Evolutionary conservation across 768 basidiomycete species (phyloP), one percentile per base, ranked within the genome.

Genomic region (Termitomyces sp.): DNA sequence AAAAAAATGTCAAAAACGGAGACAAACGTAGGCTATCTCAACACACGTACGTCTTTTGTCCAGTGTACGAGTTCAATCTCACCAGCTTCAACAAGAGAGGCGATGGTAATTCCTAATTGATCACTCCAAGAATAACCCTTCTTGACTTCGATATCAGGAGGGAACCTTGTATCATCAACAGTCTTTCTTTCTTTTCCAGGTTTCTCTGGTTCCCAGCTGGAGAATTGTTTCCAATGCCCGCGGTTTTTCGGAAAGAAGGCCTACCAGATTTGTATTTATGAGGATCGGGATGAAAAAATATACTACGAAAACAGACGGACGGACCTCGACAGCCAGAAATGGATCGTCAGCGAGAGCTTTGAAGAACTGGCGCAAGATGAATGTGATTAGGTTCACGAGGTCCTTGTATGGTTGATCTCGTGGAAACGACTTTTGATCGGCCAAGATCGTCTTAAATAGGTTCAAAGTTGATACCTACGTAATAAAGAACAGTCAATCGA

Each of bases 301-400:
- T 3, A 23, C 25, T 40, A 43, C 12, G 42, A 53, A 49, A 57
- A 32, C 23, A 52, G 50, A 55, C 55, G 61, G 13, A 54, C 71
- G 74, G 63, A 94, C 94, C 79, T 98, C 94, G 57, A 98, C 80
- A 56, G 92, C 81, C 44, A 98, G 76, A 73, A 98, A 90, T 0
- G 91, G 79, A 57, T 97, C 88, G 59, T 91, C 85, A 50, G 83
- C 80, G 45, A 94, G 78, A 7, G 86, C 82, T 68, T 97, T 98
- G 84, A 99, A 98, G 78, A 98, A 98, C 66, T 88, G 86, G 23
- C 91, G 84, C 55, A 98, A 78, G 57, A 98, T 78, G 71, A 81
- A 99, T 63, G 85, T 89, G 73, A 98, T 85, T 33, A 98, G 73
- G 52, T 81, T 79, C 52, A 91, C 68, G 45, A 98, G 83, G 70